A percentile compares a stretch with the other conserved stretches of the same genome.
phyloP scores from a whole-genome alignment of 169 alveolate genomes.

The Miamiensis avidus region DNA sequence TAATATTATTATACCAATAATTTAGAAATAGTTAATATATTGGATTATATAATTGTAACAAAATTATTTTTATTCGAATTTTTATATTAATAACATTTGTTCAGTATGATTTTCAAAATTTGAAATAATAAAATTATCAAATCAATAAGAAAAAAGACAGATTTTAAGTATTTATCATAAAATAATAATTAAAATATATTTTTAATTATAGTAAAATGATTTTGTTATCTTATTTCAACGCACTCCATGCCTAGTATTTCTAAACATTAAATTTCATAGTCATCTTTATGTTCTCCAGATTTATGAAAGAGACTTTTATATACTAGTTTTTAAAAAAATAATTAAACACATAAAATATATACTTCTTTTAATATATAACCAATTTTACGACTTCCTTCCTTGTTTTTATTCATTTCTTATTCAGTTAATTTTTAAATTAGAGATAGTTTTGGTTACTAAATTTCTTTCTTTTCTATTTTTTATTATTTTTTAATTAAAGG shows the following conservation, averaged over 20 bases:
- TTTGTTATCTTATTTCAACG: background rate
- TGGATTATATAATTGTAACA: too few relatives aligned
- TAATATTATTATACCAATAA: too few relatives aligned
- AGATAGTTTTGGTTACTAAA: background rate
- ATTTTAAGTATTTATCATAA: too few relatives aligned
- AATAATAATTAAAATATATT: too few relatives aligned
- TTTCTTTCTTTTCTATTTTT: background rate
- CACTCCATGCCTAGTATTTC: background rate
- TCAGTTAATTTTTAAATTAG: conserved; percentile 10
- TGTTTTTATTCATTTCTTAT: background rate
- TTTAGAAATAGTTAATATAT: too few relatives aligned
- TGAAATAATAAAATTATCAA: too few relatives aligned
- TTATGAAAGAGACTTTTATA: conserved; percentile 16
- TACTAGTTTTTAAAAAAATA: background rate
- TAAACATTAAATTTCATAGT: background rate
- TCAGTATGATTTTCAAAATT: too few relatives aligned
- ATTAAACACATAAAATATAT: background rate
- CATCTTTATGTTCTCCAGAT: background rate
- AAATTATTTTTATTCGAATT: too few relatives aligned
- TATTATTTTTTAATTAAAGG: conserved; percentile 2
- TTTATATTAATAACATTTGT: too few relatives aligned
- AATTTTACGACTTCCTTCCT: background rate
- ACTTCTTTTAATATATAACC: background rate
- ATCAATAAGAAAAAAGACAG: too few relatives aligned
- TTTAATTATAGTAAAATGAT: too few relatives aligned